A percentile compares a stretch with the other conserved stretches of the same genome.
Evolutionary conservation across 768 basidiomycete genomes (phyloP).

Genomic region (Chalciporus piperatus): DNA sequence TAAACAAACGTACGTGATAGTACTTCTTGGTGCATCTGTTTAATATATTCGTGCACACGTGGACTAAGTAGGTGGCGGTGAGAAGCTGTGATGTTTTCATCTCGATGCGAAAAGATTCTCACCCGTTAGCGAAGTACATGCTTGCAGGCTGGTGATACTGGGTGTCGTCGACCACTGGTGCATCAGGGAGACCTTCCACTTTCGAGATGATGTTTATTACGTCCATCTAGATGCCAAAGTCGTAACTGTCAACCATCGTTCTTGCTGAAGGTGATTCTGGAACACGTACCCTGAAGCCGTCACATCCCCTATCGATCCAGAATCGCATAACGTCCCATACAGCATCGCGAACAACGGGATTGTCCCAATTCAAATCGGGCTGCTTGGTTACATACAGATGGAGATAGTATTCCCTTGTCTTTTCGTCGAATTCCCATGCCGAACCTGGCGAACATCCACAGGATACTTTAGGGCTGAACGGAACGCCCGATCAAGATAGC

Average conservation of each 20-base stretch:
- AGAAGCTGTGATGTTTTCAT: not conserved
- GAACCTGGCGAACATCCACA: constrained; percentile 41
- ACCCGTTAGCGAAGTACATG: constrained; percentile 61
- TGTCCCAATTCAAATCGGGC: constrained; percentile 80
- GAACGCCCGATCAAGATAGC: not conserved
- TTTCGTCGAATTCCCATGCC: constrained; percentile 68
- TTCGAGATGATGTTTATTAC: constrained; percentile 72
- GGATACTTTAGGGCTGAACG: not conserved
- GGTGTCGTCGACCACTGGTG: constrained; percentile 50
- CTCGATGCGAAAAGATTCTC: constrained; percentile 9
- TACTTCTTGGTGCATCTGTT: constrained; percentile 63
- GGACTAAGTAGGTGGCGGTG: constrained; percentile 42
- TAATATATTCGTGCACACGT: constrained; percentile 61
- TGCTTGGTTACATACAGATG: constrained; percentile 66
- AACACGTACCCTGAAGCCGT: constrained; percentile 65
- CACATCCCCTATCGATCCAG: constrained; percentile 72
- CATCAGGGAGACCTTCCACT: constrained; percentile 61
- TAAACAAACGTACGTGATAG: constrained; percentile 47
- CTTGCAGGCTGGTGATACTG: constrained; percentile 54
- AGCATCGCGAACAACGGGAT: constrained; percentile 54
- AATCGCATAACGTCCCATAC: constrained; percentile 67
- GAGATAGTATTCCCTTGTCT: constrained; percentile 68
- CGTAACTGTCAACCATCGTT: not conserved
- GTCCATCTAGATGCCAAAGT: constrained; percentile 48
- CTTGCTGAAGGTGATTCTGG: not conserved